Percentiles rank a stretch among this genome's conserved stretches.
Conservation (phyloP, 2,329 filamentous ascomycete genomes). For the Diaporthe ampelina region DNA sequence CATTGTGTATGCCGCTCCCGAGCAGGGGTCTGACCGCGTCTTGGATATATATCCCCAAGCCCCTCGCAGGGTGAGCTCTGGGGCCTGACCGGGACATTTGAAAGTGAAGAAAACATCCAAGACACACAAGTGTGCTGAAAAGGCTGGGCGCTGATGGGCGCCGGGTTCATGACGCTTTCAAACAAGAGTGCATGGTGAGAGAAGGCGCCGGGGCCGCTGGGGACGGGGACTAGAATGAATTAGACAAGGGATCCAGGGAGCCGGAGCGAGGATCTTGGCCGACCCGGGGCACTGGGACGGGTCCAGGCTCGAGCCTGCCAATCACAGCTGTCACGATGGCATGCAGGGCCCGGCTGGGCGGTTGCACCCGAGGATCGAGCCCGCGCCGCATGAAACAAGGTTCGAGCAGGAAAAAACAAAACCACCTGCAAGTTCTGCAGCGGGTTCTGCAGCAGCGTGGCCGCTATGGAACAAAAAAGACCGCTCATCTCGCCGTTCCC, state of each 20-base stretch:
- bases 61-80: not conserved
- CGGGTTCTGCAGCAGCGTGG: conserved; percentile 12
- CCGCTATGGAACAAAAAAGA: conserved; percentile 3
- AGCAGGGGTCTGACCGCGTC: conserved; percentile 19
- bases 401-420: conserved; percentile 20
- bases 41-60: not conserved
- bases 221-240: not conserved
- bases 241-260: conserved; percentile 21
- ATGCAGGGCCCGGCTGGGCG: conserved; percentile 27
- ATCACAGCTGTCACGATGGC: conserved; percentile 18
- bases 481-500: conserved; percentile 14
- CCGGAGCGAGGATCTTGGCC: conserved; percentile 19
- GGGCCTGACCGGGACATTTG: not conserved
- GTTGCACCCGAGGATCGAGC: conserved; percentile 34
- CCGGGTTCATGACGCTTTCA: not conserved
- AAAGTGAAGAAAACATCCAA: not conserved
- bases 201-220: too few relatives aligned
- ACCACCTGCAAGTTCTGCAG: not conserved
- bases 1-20: not conserved
- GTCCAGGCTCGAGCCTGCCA: conserved; percentile 11
- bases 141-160: conserved; percentile 9
- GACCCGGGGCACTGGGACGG: conserved; percentile 28
- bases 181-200: not conserved
- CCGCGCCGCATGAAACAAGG: conserved; percentile 30
- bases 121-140: not conserved